Percentiles rank a stretch among this genome's conserved stretches.
Conservation (phyloP, 2,329 filamentous ascomycete genomes). For the Fusarium sp. region DNA sequence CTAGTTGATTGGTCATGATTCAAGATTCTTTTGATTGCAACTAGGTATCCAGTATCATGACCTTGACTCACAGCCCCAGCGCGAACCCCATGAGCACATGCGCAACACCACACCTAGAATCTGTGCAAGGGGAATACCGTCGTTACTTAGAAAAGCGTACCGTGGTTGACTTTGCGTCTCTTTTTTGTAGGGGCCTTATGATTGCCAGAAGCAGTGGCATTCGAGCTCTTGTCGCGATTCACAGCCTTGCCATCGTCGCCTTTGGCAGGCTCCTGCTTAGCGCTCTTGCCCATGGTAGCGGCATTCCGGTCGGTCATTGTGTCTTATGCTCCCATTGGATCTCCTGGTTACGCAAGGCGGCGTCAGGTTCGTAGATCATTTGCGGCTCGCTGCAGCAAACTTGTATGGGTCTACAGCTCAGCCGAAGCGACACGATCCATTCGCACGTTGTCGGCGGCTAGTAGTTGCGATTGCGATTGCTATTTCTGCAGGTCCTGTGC, state of each 20-base stretch:
- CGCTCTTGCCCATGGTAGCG: constrained; percentile 46
- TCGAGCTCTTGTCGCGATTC: constrained; percentile 43
- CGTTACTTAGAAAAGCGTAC: constrained; percentile 60
- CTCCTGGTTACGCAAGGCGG: constrained; percentile 46
- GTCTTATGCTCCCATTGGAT: constrained; percentile 47
- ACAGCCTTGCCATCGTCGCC: constrained; percentile 44
- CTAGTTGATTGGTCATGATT: constrained; percentile 20
- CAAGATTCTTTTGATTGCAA: constrained; percentile 18
- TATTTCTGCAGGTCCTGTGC: constrained; percentile 12
- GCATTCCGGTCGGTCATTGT: constrained; percentile 49
- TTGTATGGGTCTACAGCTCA: constrained; percentile 38
- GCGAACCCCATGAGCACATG: constrained; percentile 5
- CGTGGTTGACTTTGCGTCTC: constrained; percentile 89
- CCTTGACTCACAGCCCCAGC: constrained; percentile 10
- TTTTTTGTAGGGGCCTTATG: constrained; percentile 79
- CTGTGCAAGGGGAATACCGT: neutral
- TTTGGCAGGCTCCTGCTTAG: constrained; percentile 41
- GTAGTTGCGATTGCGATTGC: constrained; percentile 32
- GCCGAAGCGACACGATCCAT: constrained; percentile 38
- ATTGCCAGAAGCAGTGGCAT: constrained; percentile 36
- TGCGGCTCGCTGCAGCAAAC: constrained; percentile 45
- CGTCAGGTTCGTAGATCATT: constrained; percentile 45
- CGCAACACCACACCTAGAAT: neutral
- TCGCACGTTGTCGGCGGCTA: constrained; percentile 32
- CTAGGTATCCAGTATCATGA: constrained; percentile 13